Percentiles rank a stretch among this genome's conserved stretches.
phyloP scores from a whole-genome alignment of 73 alveolate species.

The Uronychia binucleata region DNA sequence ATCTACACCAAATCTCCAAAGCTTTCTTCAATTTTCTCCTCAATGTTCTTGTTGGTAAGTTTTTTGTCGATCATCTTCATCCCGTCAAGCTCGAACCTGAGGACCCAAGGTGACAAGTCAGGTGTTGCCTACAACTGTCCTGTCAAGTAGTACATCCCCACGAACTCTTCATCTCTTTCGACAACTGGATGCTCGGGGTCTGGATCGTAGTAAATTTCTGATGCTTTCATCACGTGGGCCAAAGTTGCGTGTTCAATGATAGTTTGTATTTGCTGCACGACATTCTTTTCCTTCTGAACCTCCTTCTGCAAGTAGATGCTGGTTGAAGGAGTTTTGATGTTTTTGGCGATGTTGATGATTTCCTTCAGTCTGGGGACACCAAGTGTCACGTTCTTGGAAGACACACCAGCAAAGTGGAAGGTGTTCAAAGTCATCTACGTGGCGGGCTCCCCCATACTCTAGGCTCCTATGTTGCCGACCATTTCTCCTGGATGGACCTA shows the following conservation, averaged over 20 bases:
- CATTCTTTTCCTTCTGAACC: conserved; percentile 58
- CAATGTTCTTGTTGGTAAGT: conserved; percentile 74
- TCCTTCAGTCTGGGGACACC: conserved; percentile 99
- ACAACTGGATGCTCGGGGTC: conserved; percentile 91
- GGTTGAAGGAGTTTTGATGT: conserved; percentile 95
- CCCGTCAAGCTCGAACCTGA: conserved; percentile 80
- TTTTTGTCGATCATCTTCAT: conserved; percentile 62
- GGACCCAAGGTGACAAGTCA: conserved; percentile 86
- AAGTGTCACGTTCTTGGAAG: conserved; percentile 97
- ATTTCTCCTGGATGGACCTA: conserved; percentile 94
- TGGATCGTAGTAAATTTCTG: conserved; percentile 96
- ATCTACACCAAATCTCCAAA: conserved; percentile 57
- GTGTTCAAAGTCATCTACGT: conserved; percentile 99
- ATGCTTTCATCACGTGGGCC: conserved; percentile 80
- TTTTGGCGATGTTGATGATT: conserved; percentile 97
- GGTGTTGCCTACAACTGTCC: conserved; percentile 65
- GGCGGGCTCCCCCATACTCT: conserved; percentile 98
- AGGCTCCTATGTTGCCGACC: conserved; percentile 98
- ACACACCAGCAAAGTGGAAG: conserved; percentile 99
- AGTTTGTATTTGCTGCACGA: conserved; percentile 71
- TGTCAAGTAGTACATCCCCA: conserved; percentile 76
- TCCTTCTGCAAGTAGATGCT: conserved; percentile 83
- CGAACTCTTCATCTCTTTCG: conserved; percentile 79
- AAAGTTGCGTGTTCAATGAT: conserved; percentile 93
- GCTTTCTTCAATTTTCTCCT: conserved; percentile 63